Evolutionary conservation across 2,329 filamentous ascomycete species (phyloP), one percentile per base, ranked within the genome.

Genomic region (Alternaria alternata): DNA sequence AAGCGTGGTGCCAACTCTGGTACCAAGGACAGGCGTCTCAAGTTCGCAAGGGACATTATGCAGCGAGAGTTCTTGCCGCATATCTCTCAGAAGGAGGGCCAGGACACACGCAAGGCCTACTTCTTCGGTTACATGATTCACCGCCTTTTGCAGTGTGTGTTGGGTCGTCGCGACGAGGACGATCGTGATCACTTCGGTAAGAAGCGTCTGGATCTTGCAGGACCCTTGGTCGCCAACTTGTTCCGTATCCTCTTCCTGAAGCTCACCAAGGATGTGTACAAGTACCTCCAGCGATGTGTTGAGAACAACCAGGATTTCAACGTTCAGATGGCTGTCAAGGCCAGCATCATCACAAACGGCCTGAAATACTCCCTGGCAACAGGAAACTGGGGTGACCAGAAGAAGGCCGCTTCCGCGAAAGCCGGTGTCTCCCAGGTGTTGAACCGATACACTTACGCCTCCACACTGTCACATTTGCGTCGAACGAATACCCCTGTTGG

Each of bases 111-210:
- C 60, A 99, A 99, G 78, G 95, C 96, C 3, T 99, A 97, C 81
- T 99, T 98, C 85, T 84, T 99, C 49, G 95, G 96, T 22, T 99
- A 99, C 81, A 99, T 99, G 94, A 92, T 98, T 47, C 94, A 99
- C 80, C 91, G 95, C 76, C 86, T 99, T 70, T 85, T 98, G 24
- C 94, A 97, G 79, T 97, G 94, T 76, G 92, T 94, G 55, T 86
- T 99, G 48, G 96, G 95, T 52, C 90, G 95, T 63, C 91, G 93
- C 64, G 95, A 98, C 76, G 93, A 93, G 26, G 95, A 99, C 74
- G 95, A 99, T 75, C 92, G 95, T 83, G 95, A 99, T 83, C 96
- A 99, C 79, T 97, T 99, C 75, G 95, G 95, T 73, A 98, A 98
- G 86, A 99, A 99, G 86, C 91, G 95, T 68, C 85, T 99, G 58